phyloP scores from a whole-genome alignment of 371 early-diverging fungal genomes.

The Zychaea mexicana region DNA sequence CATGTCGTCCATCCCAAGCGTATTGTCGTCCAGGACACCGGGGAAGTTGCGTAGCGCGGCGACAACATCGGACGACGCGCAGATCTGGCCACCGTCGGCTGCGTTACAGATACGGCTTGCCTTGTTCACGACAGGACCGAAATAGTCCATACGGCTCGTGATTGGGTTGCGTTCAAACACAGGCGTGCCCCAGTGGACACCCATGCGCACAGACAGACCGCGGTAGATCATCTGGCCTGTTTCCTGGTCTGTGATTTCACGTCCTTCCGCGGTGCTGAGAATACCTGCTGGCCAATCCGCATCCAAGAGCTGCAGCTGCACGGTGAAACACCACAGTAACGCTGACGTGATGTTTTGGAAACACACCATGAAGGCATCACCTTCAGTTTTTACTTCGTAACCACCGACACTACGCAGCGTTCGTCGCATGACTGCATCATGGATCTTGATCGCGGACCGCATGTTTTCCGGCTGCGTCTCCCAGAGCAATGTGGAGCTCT shows the following conservation, averaged over 20 bases:
- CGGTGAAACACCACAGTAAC: slow-evolving; percentile 88
- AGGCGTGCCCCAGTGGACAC: slow-evolving; percentile 92
- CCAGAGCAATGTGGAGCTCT: slow-evolving; percentile 95
- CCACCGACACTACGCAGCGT: slow-evolving; percentile 85
- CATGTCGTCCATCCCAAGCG: slow-evolving; percentile 14
- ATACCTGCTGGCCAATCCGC: slow-evolving; percentile 95
- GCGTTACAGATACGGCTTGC: slow-evolving; percentile 86
- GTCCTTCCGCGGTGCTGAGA: slow-evolving; percentile 76
- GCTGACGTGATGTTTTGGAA: slow-evolving; percentile 89
- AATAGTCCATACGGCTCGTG: slow-evolving; percentile 95
- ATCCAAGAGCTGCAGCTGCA: slow-evolving; percentile 81
- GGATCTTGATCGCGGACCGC: slow-evolving; percentile 88
- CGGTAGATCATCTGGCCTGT: slow-evolving; percentile 70
- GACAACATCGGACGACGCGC: slow-evolving; percentile 68
- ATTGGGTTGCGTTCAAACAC: slow-evolving; percentile 91
- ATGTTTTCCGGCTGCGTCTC: slow-evolving; percentile 86
- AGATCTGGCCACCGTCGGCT: slow-evolving; percentile 94
- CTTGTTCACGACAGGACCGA: slow-evolving; percentile 93
- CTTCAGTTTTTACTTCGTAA: slow-evolving; percentile 98
- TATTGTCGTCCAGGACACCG: slow-evolving; percentile 38
- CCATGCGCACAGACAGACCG: slow-evolving; percentile 94
- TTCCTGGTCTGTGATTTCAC: slow-evolving; percentile 63
- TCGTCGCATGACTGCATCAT: slow-evolving; percentile 86
- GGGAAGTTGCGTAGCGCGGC: slow-evolving; percentile 49
- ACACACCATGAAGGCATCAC: slow-evolving; percentile 96